These are phyloP conservation scores for Kwoniella shivajii DNA, from an alignment of 1,284 basidiomycete species.

Conservation along the genomic window DNA sequence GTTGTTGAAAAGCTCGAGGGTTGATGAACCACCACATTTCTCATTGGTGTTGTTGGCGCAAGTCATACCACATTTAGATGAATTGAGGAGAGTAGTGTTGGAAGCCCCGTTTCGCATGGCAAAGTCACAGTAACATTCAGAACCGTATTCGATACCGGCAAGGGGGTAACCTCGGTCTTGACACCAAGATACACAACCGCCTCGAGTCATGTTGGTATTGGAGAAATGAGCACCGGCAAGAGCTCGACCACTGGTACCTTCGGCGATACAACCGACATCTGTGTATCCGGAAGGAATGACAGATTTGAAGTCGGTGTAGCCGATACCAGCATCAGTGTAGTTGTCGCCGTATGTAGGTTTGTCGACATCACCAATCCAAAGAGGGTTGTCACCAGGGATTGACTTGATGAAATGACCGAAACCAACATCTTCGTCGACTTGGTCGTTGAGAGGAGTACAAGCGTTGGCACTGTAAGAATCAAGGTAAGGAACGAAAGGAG, in stretches of 20 bases:
- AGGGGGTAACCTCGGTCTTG: conserved; percentile 29
- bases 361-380: conserved; percentile 41
- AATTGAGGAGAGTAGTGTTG: conserved; percentile 29
- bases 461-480: conserved; percentile 31
- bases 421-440: conserved; percentile 51
- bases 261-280: conserved; percentile 45
- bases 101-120: conserved; percentile 36
- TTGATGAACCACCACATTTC: conserved; percentile 38
- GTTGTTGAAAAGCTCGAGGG: conserved; percentile 59
- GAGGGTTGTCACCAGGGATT: conserved; percentile 51
- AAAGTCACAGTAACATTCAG: conserved; percentile 36
- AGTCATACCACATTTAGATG: conserved; percentile 23
- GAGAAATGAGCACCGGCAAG: conserved; percentile 23
- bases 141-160: conserved; percentile 38
- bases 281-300: conserved; percentile 40
- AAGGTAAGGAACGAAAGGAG: conserved; percentile 50
- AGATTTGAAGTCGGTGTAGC: conserved; percentile 32
- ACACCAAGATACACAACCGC: conserved; percentile 31
- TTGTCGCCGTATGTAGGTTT: conserved; percentile 36
- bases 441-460: conserved; percentile 42
- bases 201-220: conserved; percentile 32
- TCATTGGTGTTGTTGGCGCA: conserved; percentile 34
- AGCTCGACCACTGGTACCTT: conserved; percentile 37
- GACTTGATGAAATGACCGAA: conserved; percentile 32
- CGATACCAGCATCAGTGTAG: conserved; percentile 26